Base-by-base conservation (phyloP, 371 early-diverging fungal species). In the Circinella minor region DNA sequence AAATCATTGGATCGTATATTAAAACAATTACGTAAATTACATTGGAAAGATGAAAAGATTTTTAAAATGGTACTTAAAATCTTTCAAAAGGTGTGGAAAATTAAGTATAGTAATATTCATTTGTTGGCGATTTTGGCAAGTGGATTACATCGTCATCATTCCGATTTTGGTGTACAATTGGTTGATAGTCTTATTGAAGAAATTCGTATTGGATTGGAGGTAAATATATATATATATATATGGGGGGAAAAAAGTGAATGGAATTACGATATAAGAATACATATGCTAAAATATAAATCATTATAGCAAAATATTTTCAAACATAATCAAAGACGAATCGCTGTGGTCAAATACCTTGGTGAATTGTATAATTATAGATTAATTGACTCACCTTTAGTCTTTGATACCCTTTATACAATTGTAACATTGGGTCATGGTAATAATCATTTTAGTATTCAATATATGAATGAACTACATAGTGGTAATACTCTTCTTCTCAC, bases 21-120 rank as follows among this genome's bases (percentile, higher is more conserved):
- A 38, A 89, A 90, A 68, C 86, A 89, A 61, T 77, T 99, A 61
- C 92, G 96, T 48, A 96, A 95, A 74, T 76, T 97, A 48, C 87
- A 96, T 54, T 99, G 99, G 99, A 81, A 85, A 34, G 90, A 93
- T 66, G 75, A 79, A 11, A 74, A 77, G 38, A 84, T 87, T 43
- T 73, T 71, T 10, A 61, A 67, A 14, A 61, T 85, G 49, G 39
- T 92, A 46, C 57, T 69, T 60, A 83, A 86, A 54, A 72, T 87
- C 34, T 97, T 99, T 70, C 86, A 88, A 71, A 97, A 98, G 73
- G 80, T 94, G 20, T 96, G 96, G 95, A 97, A 97, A 77, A 85
- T 97, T 71, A 95, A 95, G 76, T 95, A 90, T 76, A 88, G 93
- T 67, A 92, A 96, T 70, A 81, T 99, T 34, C 90, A 91, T 54